Evolutionary conservation across 2,329 filamentous ascomycete species (phyloP).

Genomic region (Thielaviopsis ethacetica): DNA sequence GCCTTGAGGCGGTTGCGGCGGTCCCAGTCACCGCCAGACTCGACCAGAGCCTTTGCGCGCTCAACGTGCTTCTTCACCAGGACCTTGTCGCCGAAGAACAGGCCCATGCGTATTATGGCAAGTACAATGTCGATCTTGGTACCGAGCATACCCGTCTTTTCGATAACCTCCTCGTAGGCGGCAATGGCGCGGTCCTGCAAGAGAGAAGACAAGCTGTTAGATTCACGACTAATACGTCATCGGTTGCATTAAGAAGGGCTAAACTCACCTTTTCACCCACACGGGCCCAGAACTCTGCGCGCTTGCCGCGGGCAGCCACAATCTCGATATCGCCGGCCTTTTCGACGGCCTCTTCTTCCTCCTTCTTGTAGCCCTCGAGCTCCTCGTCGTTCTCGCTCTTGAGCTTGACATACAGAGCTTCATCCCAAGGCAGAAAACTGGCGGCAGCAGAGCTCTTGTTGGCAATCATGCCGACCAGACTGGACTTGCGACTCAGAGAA

Average conservation of each 20-base stretch:
- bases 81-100: constrained; percentile 90
- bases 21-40: constrained; percentile 96
- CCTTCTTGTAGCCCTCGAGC: constrained; percentile 61
- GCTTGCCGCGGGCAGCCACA: constrained; percentile 79
- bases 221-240: background rate
- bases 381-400: constrained; percentile 65
- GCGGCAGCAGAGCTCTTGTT: constrained; percentile 47
- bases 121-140: constrained; percentile 96
- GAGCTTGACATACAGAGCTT: constrained; percentile 64
- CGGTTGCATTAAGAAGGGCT: background rate
- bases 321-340: constrained; percentile 94
- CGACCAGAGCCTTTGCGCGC: constrained; percentile 74
- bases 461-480: constrained; percentile 59
- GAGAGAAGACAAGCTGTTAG: background rate
- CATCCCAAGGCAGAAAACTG: constrained; percentile 75
- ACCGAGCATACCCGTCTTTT: constrained; percentile 93
- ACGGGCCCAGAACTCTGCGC: constrained; percentile 88
- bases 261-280: constrained; percentile 77
- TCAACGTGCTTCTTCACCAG: constrained; percentile 90
- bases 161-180: constrained; percentile 81
- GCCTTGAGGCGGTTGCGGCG: constrained; percentile 96
- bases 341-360: constrained; percentile 87
- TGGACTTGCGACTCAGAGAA: constrained; percentile 48
- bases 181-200: constrained; percentile 78
- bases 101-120: constrained; percentile 83